Evolutionary conservation across 345 rosid genomes (phyloP).

Genomic region (Lenwebbia sp.): DNA sequence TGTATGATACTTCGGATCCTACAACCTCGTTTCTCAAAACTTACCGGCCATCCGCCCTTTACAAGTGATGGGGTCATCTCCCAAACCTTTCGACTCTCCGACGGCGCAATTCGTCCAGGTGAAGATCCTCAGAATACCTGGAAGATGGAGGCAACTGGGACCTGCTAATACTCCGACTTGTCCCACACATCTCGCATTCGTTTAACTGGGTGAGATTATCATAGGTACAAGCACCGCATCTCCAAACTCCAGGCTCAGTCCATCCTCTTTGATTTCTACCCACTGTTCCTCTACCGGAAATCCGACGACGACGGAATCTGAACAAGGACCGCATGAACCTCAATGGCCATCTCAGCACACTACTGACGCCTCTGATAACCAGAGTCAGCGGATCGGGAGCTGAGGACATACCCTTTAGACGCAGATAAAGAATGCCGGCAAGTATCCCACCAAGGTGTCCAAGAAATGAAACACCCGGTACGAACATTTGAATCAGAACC

Average conservation of each 20-base stretch:
- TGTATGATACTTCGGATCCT: background rate
- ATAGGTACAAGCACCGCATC: conserved; percentile 82
- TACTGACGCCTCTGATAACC: conserved; percentile 27
- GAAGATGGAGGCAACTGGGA: conserved; percentile 13
- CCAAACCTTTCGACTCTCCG: conserved; percentile 80
- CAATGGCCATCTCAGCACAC: conserved; percentile 47
- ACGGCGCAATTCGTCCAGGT: conserved; percentile 73
- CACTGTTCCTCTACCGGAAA: conserved; percentile 64
- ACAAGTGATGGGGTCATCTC: conserved; percentile 3
- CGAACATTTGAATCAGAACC: conserved; percentile 80
- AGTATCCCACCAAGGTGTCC: conserved; percentile 97
- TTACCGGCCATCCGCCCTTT: background rate
- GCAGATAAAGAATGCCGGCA: conserved; percentile 74
- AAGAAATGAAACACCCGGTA: conserved; percentile 78
- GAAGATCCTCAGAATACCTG: conserved; percentile 18
- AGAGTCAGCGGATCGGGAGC: conserved; percentile 49
- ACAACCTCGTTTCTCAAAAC: background rate
- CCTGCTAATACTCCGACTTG: conserved; percentile 17
- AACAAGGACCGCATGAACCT: conserved; percentile 32
- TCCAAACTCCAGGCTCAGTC: conserved; percentile 43
- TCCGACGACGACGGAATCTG: conserved; percentile 21
- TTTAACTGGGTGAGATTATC: conserved; percentile 56
- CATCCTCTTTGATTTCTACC: conserved; percentile 39
- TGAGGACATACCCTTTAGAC: conserved; percentile 39
- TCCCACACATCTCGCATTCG: conserved; percentile 86